Base-by-base conservation (phyloP, 2,329 filamentous ascomycete species). In the Hymenoscyphus fructigenus region DNA sequence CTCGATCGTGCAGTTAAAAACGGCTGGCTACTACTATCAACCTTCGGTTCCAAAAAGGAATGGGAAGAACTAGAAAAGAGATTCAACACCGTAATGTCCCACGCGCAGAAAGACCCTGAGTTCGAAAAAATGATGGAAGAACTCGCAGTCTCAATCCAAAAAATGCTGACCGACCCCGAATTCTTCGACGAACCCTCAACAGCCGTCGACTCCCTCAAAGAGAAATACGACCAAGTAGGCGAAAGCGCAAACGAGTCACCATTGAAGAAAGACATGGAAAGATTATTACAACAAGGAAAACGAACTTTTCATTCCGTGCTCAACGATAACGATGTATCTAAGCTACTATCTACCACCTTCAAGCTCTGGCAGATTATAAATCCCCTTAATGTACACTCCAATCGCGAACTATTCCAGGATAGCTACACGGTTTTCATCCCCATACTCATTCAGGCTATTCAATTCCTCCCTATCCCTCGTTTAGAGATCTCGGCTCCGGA, bases 381-480 rank as follows among this genome's bases (percentile, higher is more conserved):
- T 1, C 89, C 89, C 0, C 77, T 82, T 0, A 84, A 90, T 65
- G 78, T 84, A 3, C 83, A 86, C 61, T 82, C 86, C 23, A 94
- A 93, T 73, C 80, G 82, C 0, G 89, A 92, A 32, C 82, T 98
- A 1, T 78, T 95, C 3, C 83, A 87, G 2, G 94, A 98, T 75
- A 80, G 87, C 2, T 83, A 92, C 70, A 90, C 94, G 65, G 87
- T 94, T 14, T 93, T 97, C 74, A 82, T 95, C 5, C 94, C 94
- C 0, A 79, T 92, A 14, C 73, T 93, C 3, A 85, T 97, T 64
- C 84, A 91, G 69, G 86, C 87, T 2, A 83, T 98, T 36, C 93
- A 97, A 75, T 93, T 92, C 77, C 80, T 98, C 3, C 94, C 94
- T 0, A 95, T 98, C 61, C 93, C 93, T 0, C 89, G 94, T 4